Evolutionary conservation across 257 asterid genomes (phyloP).

Genomic region (Solanum neorickii): DNA sequence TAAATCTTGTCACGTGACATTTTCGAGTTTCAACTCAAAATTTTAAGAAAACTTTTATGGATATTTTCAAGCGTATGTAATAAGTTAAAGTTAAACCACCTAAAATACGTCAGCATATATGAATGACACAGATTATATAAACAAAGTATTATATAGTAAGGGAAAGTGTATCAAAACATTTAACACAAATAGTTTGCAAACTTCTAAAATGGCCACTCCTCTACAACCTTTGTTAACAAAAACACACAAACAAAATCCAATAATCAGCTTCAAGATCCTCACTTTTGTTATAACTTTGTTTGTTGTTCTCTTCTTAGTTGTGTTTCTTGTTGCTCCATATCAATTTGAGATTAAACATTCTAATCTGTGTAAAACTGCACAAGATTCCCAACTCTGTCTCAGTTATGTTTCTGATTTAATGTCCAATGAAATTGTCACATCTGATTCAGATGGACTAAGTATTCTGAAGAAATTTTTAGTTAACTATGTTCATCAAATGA

Average conservation of each 20-base stretch:
- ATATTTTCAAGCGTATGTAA: rapidly evolving
- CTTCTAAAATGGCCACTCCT: slow-evolving; percentile 11
- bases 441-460: neutral
- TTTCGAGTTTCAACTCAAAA: too few species aligned
- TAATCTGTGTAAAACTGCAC: slow-evolving; percentile 15
- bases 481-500: slow-evolving; percentile 12
- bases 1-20: too few species aligned
- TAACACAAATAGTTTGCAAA: neutral
- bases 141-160: neutral
- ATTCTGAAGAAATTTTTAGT: slow-evolving; percentile 13
- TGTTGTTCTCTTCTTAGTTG: slow-evolving; percentile 5
- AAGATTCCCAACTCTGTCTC: slow-evolving; percentile 17
- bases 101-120: neutral
- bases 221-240: slow-evolving; percentile 13
- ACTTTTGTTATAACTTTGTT: slow-evolving; percentile 1
- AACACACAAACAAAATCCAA: slow-evolving; percentile 2
- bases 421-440: neutral
- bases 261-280: slow-evolving; percentile 11
- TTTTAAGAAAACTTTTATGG: rapidly evolving
- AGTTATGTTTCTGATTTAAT: slow-evolving; percentile 5
- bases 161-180: neutral
- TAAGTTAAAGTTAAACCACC: neutral
- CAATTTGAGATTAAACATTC: neutral
- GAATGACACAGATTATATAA: neutral
- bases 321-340: slow-evolving; percentile 9